These are phyloP conservation scores for Fraxinus ornus DNA, from an alignment of 305 asterid genomes.

Conservation along the genomic window DNA sequence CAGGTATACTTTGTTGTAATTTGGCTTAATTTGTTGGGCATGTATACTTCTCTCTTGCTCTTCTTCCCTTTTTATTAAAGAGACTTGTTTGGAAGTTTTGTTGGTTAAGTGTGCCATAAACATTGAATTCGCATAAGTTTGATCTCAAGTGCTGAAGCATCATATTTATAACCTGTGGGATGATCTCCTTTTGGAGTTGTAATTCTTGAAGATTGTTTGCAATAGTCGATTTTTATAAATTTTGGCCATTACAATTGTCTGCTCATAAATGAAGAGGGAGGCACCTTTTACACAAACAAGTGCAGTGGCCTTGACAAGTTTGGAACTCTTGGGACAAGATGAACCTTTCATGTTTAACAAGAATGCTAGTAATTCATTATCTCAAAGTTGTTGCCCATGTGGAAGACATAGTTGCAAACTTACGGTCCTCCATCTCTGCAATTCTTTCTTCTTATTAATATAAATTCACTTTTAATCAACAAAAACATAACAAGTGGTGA, in stretches of 20 bases:
- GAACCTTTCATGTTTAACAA: not conserved
- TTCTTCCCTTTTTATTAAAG: not conserved
- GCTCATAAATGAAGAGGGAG: not conserved
- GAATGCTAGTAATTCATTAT: not conserved
- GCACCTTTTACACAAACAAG: not conserved
- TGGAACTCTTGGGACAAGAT: not conserved
- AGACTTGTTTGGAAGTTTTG: not conserved
- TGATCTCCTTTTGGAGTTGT: not conserved
- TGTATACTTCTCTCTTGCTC: not conserved
- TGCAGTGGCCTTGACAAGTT: not conserved
- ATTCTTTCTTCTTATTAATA: not conserved
- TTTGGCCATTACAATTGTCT: not conserved
- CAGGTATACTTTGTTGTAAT: slow-evolving; percentile 27
- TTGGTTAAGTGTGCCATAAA: not conserved
- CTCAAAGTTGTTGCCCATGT: not conserved
- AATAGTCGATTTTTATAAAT: not conserved
- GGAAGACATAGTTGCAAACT: not conserved
- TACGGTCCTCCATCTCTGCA: not conserved
- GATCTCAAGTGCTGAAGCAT: not conserved
- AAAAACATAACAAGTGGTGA: not conserved
- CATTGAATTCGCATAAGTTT: not conserved
- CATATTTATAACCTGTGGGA: not conserved
- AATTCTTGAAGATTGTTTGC: not conserved
- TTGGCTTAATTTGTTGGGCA: not conserved
- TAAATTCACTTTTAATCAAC: not conserved